These are phyloP conservation scores for Isochrysis galbana DNA, from an alignment of 78 protist species.

Conservation along the genomic window DNA sequence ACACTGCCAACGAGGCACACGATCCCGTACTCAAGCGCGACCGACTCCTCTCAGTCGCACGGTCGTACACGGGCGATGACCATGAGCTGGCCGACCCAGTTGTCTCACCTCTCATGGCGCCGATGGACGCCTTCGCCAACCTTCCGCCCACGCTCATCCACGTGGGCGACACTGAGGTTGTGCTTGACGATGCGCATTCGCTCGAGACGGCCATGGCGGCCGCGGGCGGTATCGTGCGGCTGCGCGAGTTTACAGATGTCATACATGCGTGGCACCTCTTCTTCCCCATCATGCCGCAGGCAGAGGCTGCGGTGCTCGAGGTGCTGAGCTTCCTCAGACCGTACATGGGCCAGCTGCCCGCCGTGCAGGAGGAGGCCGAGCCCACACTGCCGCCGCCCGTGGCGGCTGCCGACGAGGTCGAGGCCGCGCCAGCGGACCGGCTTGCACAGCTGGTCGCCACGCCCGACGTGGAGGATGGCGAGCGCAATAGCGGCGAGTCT, in stretches of 20 bases:
- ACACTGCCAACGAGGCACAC: background rate
- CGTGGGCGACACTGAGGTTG: background rate
- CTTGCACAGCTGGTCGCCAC: too few relatives aligned
- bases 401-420: too few relatives aligned
- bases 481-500: too few relatives aligned
- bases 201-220: background rate
- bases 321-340: background rate
- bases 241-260: background rate
- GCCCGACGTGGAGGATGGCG: too few relatives aligned
- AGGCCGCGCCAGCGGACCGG: too few relatives aligned
- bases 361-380: too few relatives aligned
- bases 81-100: background rate
- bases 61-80: background rate
- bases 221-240: too few relatives aligned
- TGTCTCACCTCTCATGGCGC: background rate
- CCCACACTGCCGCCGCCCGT: too few relatives aligned
- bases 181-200: background rate
- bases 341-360: too few relatives aligned
- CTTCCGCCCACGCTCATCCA: conserved; percentile 5
- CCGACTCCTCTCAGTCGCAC: background rate
- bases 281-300: conserved; percentile 1
- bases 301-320: background rate
- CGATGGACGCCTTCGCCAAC: background rate
- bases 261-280: conserved; percentile 3
- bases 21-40: background rate